Percentiles rank a stretch among this genome's conserved stretches.
phyloP scores from a whole-genome alignment of 1,139 yeast genomes.

The Debaryomycetaceae sp. region DNA sequence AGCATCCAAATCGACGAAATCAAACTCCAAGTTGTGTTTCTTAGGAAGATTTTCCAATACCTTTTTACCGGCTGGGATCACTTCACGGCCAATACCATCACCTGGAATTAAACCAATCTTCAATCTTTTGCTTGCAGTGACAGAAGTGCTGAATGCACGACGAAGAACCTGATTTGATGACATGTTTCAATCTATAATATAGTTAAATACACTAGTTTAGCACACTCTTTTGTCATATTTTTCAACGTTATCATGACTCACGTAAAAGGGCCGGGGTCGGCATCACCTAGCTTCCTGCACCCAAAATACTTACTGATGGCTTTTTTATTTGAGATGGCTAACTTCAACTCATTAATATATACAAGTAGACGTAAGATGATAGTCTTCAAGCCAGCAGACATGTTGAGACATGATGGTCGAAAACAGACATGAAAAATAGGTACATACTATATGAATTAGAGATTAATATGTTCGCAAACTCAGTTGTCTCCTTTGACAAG shows the following conservation, averaged over 20 bases:
- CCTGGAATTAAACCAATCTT: conserved; percentile 81
- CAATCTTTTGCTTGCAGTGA: conserved; percentile 31
- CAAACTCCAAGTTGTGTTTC: conserved; percentile 71
- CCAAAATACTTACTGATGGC: background rate
- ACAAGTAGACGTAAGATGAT: background rate
- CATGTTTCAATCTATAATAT: conserved; percentile 13
- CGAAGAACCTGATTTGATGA: conserved; percentile 21
- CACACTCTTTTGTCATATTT: background rate
- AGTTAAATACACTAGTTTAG: background rate
- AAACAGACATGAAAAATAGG: background rate
- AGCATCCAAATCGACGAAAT: conserved; percentile 84
- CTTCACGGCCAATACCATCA: conserved; percentile 97
- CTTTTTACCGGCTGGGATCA: conserved; percentile 90
- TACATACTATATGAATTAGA: background rate
- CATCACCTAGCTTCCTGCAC: background rate
- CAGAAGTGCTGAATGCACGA: conserved; percentile 37
- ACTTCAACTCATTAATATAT: background rate
- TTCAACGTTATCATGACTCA: background rate
- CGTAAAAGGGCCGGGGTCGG: background rate
- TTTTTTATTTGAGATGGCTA: background rate
- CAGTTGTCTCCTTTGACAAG: conserved; percentile 59
- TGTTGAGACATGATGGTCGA: background rate
- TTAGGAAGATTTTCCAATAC: conserved; percentile 79
- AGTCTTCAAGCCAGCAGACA: background rate
- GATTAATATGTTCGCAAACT: conserved; percentile 1